Evolutionary conservation across 352 stramenopile genomes (phyloP).

Genomic region (Phytophthora colocasiae): DNA sequence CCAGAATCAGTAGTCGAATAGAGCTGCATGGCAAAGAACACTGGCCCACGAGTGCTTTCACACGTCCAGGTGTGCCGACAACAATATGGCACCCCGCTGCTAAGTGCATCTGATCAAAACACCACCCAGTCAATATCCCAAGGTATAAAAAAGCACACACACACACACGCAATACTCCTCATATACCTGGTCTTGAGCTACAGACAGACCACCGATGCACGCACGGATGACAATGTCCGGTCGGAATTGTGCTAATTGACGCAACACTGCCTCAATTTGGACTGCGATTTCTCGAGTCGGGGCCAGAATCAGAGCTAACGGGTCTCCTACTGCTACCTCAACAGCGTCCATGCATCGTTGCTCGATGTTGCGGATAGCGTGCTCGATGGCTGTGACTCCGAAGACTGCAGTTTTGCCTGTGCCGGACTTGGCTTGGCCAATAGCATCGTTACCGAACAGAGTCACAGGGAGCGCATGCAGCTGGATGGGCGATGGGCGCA

Average conservation of each 20-base stretch:
- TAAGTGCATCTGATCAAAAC: slow-evolving; percentile 42
- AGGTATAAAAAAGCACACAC: no score
- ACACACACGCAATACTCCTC: no score
- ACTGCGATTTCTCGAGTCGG: slow-evolving; percentile 81
- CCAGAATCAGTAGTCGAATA: slow-evolving; percentile 74
- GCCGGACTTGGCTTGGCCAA: slow-evolving; percentile 85
- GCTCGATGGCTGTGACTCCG: slow-evolving; percentile 68
- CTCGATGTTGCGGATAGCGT: slow-evolving; percentile 49
- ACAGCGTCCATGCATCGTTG: slow-evolving; percentile 2
- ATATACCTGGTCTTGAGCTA: slow-evolving; percentile 66
- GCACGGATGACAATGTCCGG: slow-evolving; percentile 47
- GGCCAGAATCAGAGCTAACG: slow-evolving; percentile 69
- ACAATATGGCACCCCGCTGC: slow-evolving; percentile 63
- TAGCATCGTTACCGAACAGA: slow-evolving; percentile 84
- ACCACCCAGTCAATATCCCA: not conserved
- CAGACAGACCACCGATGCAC: slow-evolving; percentile 68
- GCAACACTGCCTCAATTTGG: slow-evolving; percentile 77
- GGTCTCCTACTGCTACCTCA: slow-evolving; percentile 22
- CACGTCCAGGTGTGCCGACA: slow-evolving; percentile 75
- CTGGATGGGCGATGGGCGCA: slow-evolving; percentile 73
- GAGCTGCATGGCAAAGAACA: slow-evolving; percentile 50
- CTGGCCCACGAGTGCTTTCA: slow-evolving; percentile 75
- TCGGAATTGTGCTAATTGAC: slow-evolving; percentile 55
- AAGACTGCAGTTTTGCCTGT: slow-evolving; percentile 88
- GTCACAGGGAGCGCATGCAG: slow-evolving; percentile 68